These are phyloP conservation scores for Ophiostoma montium DNA, from an alignment of 2,329 filamentous ascomycete genomes.

Conservation along the genomic window DNA sequence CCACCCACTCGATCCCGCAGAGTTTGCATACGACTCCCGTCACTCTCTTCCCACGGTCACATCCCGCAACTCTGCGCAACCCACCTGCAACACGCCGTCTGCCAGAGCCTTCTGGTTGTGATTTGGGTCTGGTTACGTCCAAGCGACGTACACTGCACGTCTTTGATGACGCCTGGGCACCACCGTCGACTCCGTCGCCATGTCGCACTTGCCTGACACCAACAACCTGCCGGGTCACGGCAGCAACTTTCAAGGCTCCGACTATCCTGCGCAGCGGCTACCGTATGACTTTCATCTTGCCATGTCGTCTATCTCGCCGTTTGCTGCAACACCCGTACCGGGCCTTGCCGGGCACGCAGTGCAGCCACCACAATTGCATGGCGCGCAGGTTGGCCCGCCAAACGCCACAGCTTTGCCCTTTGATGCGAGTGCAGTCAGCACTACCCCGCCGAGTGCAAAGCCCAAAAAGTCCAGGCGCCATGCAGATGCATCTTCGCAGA, in stretches of 20 bases:
- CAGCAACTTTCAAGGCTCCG: neutral
- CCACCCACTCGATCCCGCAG: no score
- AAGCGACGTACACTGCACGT: neutral
- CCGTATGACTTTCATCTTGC: neutral
- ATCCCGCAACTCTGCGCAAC: no score
- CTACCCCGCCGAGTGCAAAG: conserved; percentile 16
- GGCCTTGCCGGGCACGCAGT: neutral
- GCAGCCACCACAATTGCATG: neutral
- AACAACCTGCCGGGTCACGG: neutral
- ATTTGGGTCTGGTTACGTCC: neutral
- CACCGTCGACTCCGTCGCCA: neutral
- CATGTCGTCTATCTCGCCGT: neutral
- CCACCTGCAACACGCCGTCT: no score
- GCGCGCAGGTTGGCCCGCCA: neutral
- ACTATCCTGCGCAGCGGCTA: neutral
- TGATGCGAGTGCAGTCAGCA: neutral
- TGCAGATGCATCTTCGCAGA: conserved; percentile 36
- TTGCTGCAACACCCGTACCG: neutral
- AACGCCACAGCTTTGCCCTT: neutral
- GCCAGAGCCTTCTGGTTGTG: neutral
- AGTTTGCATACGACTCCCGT: no score
- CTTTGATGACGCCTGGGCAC: neutral
- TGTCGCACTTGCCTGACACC: neutral
- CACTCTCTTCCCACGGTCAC: no score
- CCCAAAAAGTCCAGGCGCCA: conserved; percentile 36